Base-by-base conservation (phyloP, 176 grass and related monocot species). In the Aegilops longissima region DNA sequence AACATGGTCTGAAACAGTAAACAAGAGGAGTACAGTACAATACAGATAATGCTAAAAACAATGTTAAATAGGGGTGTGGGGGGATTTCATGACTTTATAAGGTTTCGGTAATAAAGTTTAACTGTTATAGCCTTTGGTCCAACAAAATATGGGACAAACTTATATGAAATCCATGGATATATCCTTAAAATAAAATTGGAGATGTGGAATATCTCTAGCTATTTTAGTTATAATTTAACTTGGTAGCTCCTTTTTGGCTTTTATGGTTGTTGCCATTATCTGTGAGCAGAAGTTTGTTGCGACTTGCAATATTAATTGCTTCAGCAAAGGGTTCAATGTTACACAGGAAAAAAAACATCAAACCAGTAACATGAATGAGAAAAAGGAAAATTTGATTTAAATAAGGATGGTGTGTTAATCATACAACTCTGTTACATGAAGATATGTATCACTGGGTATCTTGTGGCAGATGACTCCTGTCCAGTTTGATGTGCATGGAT, bases 401-500 rank as follows among this genome's bases (percentile, higher is more conserved):
- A 76, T 40, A 83, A 44, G 16, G 71, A 61, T 70, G 61, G 52
- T 24, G 10, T n/a, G 2, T 61, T 64, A 16, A 78, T 64, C 92
- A 82, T 98, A 98, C 97, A 99, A 84, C 83, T 90, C 72, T 27
- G 16, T 66, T 85, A 99, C 85, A 91, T 96, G 97, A 75, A 96
- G 90, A 82, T 80, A 91, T 18, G 47, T 42, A 45, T 89, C 80
- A 20, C 71, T 73, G 73, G 80, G 59, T 86, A 77, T 81, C 58
- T 66, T 80, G 49, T 56, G 8, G 88, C 97, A 99, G 14, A 8
- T 20, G 79, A 99, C 83, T 73, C 97, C 94, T 83, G 36, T 91
- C 97, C 97, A 99, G 66, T 82, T 49, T 80, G 97, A 93, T 87
- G 47, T 83, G 68, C 97, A 99, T 70, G 97, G 97, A 91, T 99